Evolutionary conservation across 1,139 yeast species (phyloP).

Genomic region (Blastobotrys ciferrii): DNA sequence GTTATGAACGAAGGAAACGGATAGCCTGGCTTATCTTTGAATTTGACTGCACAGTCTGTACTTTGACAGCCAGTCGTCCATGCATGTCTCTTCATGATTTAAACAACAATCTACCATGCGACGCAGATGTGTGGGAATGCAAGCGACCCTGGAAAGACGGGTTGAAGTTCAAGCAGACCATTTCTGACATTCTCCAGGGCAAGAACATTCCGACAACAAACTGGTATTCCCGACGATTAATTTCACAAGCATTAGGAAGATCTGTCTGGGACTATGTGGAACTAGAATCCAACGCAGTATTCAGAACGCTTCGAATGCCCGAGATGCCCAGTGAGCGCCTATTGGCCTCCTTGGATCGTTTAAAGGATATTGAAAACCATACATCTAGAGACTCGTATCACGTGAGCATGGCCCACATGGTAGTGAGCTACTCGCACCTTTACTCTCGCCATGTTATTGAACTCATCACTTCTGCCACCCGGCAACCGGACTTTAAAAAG

Average conservation of each 20-base stretch:
- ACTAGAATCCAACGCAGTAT: constrained; percentile 19
- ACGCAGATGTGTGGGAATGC: constrained; percentile 23
- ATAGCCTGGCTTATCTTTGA: constrained; percentile 25
- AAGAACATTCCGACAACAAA: constrained; percentile 10
- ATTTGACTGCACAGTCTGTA: constrained; percentile 23
- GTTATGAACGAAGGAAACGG: constrained; percentile 17
- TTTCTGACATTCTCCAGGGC: constrained; percentile 13
- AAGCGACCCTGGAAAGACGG: constrained; percentile 16
- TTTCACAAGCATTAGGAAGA: constrained; percentile 23
- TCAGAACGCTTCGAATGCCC: constrained; percentile 13
- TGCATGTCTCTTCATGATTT: constrained; percentile 23
- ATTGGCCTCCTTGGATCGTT: constrained; percentile 15
- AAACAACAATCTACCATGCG: constrained; percentile 22
- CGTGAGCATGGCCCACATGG: constrained; percentile 18
- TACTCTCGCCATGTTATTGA: constrained; percentile 21
- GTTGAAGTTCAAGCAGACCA: constrained; percentile 10
- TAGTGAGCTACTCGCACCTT: constrained; percentile 20
- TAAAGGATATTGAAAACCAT: constrained; percentile 13
- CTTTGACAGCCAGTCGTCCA: constrained; percentile 21
- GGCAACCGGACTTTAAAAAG: constrained; percentile 11
- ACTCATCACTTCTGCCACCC: constrained; percentile 19
- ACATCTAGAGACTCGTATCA: constrained; percentile 16
- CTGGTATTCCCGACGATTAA: constrained; percentile 17
- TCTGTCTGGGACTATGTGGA: constrained; percentile 24
- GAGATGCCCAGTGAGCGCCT: constrained; percentile 15